Percentiles rank a stretch among this genome's conserved stretches.
Conservation (phyloP, 2,329 filamentous ascomycete genomes). For the Venturia asperata region DNA sequence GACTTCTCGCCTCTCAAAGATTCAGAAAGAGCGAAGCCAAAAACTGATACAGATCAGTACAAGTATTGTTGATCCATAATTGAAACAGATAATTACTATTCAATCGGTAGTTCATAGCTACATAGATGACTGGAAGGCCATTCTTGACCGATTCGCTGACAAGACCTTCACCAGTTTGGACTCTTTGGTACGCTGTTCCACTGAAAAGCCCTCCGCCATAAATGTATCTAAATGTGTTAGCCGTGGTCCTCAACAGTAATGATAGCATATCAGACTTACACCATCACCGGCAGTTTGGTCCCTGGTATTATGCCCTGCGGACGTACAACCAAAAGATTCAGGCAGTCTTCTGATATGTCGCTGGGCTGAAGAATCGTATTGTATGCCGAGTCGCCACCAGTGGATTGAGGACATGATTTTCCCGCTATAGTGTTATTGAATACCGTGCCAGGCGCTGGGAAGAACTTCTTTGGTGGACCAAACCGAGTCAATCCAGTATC, state of each 20-base stretch:
- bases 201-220: constrained; percentile 37
- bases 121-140: constrained; percentile 39
- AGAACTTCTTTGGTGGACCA: background rate
- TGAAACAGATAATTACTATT: constrained; percentile 21
- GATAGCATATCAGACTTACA: constrained; percentile 21
- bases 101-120: constrained; percentile 40
- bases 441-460: background rate
- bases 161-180: constrained; percentile 30
- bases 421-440: background rate
- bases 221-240: constrained; percentile 47
- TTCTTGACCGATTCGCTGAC: constrained; percentile 28
- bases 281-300: constrained; percentile 28
- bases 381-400: background rate
- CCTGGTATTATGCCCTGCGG: constrained; percentile 28
- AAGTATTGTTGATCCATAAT: background rate
- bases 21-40: constrained; percentile 27
- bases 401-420: constrained; percentile 9
- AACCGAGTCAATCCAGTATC: constrained; percentile 10
- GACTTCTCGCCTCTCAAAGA: constrained; percentile 29
- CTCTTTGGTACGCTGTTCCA: constrained; percentile 34
- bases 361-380: background rate
- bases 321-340: constrained; percentile 57
- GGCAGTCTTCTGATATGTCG: constrained; percentile 46
- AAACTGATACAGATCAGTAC: constrained; percentile 29
- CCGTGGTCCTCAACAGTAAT: background rate